Evolutionary conservation across 345 rosid genomes (phyloP).

Genomic region (Anacardium occidentale): DNA sequence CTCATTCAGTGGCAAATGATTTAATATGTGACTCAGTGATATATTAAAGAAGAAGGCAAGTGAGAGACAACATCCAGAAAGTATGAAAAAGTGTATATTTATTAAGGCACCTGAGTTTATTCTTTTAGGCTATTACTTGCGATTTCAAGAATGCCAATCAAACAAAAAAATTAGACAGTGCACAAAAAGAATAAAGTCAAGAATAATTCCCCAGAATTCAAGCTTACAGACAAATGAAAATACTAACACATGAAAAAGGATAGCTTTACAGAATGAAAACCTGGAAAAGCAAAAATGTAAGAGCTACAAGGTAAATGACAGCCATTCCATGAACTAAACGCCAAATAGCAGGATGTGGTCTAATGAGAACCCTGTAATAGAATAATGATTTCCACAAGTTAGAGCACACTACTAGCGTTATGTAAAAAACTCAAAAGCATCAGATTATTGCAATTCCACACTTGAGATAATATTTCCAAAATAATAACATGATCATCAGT

Average conservation of each 20-base stretch:
- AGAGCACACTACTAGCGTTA: background rate
- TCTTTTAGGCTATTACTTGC: background rate
- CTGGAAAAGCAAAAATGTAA: conserved; percentile 98
- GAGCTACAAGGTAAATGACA: conserved; percentile 81
- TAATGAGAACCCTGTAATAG: conserved; percentile 68
- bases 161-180: background rate
- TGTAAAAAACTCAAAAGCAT: no score
- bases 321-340: conserved; percentile 99
- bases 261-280: conserved; percentile 31
- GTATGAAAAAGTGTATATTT: no score
- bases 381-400: conserved; percentile 1
- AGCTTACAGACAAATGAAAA: background rate
- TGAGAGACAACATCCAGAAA: background rate
- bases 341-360: conserved; percentile 99
- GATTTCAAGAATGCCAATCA: conserved; percentile 1
- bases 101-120: background rate
- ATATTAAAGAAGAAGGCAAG: background rate
- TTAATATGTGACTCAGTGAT: background rate
- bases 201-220: background rate
- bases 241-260: background rate
- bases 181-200: background rate
- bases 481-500: background rate
- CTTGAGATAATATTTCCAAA: background rate
- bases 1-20: background rate
- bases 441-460: background rate